phyloP scores from a whole-genome alignment of 2,329 filamentous ascomycete genomes.

The Ustilaginoidea virens region DNA sequence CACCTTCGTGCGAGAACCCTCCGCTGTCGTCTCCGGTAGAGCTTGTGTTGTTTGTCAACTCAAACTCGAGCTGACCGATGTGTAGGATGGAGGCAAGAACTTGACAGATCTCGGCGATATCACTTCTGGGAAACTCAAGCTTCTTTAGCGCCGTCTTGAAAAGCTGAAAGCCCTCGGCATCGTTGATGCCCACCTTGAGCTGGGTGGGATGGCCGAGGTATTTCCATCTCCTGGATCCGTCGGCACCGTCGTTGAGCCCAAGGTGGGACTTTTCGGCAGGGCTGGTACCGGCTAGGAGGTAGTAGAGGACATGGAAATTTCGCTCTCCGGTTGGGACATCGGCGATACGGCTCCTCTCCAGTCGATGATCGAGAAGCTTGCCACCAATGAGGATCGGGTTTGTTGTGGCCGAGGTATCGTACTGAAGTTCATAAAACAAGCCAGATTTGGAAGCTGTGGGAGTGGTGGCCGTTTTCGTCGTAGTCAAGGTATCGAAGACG shows the following conservation, averaged over 20 bases:
- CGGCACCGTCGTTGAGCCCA: constrained; percentile 36
- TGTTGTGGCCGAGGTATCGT: constrained; percentile 73
- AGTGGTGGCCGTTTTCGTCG: constrained; percentile 91
- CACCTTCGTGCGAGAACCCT: constrained; percentile 90
- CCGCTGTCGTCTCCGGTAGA: constrained; percentile 80
- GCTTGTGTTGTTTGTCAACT: constrained; percentile 64
- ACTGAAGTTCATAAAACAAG: constrained; percentile 90
- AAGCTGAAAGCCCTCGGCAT: constrained; percentile 86
- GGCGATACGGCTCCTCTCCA: constrained; percentile 83
- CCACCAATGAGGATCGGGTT: constrained; percentile 84
- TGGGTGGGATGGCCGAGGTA: constrained; percentile 94
- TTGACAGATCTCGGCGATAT: constrained; percentile 95
- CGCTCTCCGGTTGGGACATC: constrained; percentile 89
- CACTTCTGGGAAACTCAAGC: constrained; percentile 80
- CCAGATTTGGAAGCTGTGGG: constrained; percentile 92
- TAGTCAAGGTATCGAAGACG: constrained; percentile 90
- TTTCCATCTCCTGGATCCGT: constrained; percentile 67
- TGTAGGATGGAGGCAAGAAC: constrained; percentile 89
- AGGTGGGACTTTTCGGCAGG: constrained; percentile 80
- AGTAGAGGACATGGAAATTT: constrained; percentile 93
- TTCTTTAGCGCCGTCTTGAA: constrained; percentile 94
- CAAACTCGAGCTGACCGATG: constrained; percentile 91
- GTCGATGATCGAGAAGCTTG: constrained; percentile 82
- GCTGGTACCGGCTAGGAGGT: constrained; percentile 84
- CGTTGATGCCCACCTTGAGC: constrained; percentile 92